Evolutionary conservation across 73 alveolate genomes (phyloP), one percentile per base, ranked within the genome.

Genomic region (Paraurostyla sp.): DNA sequence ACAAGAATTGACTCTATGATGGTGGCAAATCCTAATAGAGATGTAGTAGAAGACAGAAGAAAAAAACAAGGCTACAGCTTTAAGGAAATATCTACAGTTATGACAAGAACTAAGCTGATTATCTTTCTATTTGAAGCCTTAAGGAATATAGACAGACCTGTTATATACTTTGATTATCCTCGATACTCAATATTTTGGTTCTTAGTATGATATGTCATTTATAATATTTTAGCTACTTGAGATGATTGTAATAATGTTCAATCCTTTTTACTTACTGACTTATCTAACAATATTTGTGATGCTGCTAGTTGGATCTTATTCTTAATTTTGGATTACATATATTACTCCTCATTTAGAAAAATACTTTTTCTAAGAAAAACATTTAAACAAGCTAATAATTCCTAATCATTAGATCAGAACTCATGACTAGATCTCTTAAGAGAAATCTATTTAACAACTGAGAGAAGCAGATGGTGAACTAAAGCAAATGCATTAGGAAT

Each of bases 131-230:
- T 62, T 36, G 78, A 57, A 52, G 54, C 48, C 59, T 46, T 69
- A 33, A 57, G 56, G 62, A 60, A 38, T 4, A 54, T 83, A 0
- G 91, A 89, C 56, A 25, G 85, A 41, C 75, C 78, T 23, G 71
- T 89, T 4, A 18, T 80, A 56, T 80, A 80, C 65, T 69, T 58
- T 54, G 85, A 89, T 22, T 89, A 89, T 80, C 94, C 94, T 3
- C 41, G 78, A 46, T 89, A 41, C 76, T 89, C 94, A 6, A 6
- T 22, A 29, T 36, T 78, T 15, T 78, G 92, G 75, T 76, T 81
- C 59, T 0, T 48, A 1, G 87, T 85, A 69, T 69, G 60, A 35
- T 25, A 1, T 36, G 3, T 18, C 30, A 3, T 27, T n/a, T 42
- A 25, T 40, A 27, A 18, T 43, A 0, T 27, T 83, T 56, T 83